Percentiles rank a stretch among this genome's conserved stretches.
These are phyloP conservation scores for Penicillium taxi DNA, from an alignment of 495 filamentous ascomycete species.

Conservation along the genomic window DNA sequence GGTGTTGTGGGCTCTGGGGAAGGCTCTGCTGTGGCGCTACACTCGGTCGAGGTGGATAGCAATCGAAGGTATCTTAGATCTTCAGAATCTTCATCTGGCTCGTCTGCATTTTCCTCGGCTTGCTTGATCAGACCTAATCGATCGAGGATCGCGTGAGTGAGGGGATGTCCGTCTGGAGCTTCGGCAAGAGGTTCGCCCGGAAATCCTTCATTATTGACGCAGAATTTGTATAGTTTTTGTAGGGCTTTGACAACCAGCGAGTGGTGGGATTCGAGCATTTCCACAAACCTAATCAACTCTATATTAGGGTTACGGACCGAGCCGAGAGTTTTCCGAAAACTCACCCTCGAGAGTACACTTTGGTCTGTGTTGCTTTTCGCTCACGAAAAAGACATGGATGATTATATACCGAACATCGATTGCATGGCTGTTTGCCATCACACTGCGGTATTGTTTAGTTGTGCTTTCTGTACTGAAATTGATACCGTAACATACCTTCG, in stretches of 20 bases:
- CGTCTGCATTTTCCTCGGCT: constrained; percentile 37
- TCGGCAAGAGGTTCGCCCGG: constrained; percentile 40
- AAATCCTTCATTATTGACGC: constrained; percentile 38
- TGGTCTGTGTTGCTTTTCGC: constrained; percentile 41
- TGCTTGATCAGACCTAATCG: constrained; percentile 42
- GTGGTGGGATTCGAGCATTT: constrained; percentile 43
- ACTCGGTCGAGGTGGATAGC: constrained; percentile 35
- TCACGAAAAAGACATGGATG: constrained; percentile 43
- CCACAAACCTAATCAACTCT: constrained; percentile 31
- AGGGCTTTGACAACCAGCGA: constrained; percentile 39
- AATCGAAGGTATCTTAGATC: constrained; percentile 33
- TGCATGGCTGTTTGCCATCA: constrained; percentile 44
- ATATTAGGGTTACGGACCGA: neutral
- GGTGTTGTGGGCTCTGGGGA: constrained; percentile 37
- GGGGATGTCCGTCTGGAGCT: constrained; percentile 33
- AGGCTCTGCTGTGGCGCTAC: constrained; percentile 34
- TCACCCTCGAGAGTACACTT: constrained; percentile 43
- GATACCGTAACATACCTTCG: constrained; percentile 29
- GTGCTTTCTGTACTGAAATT: neutral
- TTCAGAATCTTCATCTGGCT: constrained; percentile 32
- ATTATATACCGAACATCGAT: constrained; percentile 41
- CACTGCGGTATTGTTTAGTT: constrained; percentile 22
- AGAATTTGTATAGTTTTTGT: constrained; percentile 39
- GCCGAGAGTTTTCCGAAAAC: neutral
- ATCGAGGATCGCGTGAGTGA: constrained; percentile 42